Conservation (phyloP, 73 alveolate genomes). For the Tetrahymena borealis region DNA sequence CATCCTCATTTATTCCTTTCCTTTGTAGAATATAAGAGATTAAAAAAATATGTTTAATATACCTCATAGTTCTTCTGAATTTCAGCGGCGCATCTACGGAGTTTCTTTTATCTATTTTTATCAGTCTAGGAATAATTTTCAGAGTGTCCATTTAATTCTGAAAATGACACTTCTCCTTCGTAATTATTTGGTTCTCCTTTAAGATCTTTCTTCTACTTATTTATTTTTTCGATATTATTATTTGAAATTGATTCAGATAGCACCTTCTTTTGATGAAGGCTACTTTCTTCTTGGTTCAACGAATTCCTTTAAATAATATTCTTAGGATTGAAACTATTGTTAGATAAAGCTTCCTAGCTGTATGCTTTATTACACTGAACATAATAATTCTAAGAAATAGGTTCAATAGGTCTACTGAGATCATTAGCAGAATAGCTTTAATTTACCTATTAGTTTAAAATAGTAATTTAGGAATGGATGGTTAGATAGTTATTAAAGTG, state of each 20-base stretch:
- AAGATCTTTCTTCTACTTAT: not conserved
- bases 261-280: not conserved
- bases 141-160: not conserved
- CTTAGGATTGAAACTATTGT: not conserved
- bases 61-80: slow-evolving; percentile 51
- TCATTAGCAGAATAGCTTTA: not conserved
- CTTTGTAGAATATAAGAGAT: too few species aligned
- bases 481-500: too few species aligned
- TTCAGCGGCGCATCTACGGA: slow-evolving; percentile 70
- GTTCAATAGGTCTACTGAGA: not conserved
- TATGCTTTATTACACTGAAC: not conserved
- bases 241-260: not conserved
- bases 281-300: not conserved
- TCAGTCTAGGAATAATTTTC: not conserved
- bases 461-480: not conserved
- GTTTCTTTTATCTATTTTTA: slow-evolving; percentile 59
- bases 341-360: not conserved
- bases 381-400: not conserved
- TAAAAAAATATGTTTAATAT: too few species aligned
- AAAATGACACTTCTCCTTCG: not conserved
- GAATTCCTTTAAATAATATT: not conserved
- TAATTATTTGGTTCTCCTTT: not conserved
- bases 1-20: too few species aligned
- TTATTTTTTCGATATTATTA: not conserved
- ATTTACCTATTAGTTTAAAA: not conserved